Base-by-base conservation (phyloP, 2,329 filamentous ascomycete species). In the Epicoccum sorghinum region DNA sequence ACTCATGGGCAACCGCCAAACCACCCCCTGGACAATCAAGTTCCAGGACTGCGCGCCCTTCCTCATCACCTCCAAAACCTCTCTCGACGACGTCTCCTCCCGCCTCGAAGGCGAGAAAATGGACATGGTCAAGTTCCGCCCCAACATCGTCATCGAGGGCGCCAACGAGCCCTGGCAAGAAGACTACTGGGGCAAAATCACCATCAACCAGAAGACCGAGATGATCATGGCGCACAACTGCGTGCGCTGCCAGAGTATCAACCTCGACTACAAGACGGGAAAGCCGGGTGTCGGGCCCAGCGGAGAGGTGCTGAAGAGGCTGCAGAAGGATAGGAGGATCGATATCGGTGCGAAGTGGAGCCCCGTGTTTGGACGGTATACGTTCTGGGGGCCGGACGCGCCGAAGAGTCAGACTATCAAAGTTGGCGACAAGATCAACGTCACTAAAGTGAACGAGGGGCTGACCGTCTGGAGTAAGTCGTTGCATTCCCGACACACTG, bases 31-130 rank as follows among this genome's bases (percentile, higher is more conserved):
- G 47, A 51, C 67, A 22, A 80, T 93, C 38, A 85, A 83, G 2
- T 95, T 93, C 74, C 84, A 86, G 35, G 90, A 95, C 73, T 84
- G 84, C 59, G 89, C 90, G 1, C 88, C 90, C 0, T 89, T 89
- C 70, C 82, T 96, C 12, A 74, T 96, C 23, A 82, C 88, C 4
- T 90, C 87, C 0, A 81, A 86, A 56, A 82, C 85, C 2, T 95
- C 89, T 1, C 81, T 93, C n/a, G 75, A 80, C 18, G 81, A 90
- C 62, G 83, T 96, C 41, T 85, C 83, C 7, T 67, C 75, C 5
- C 65, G 80, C 0, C 62, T 71, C 0, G 66, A 69, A 0, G 72
- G 67, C 10, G 60, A 71, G 42, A 47, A 67, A 41, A 77, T 78
- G 71, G 77, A 80, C 55, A 74, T 80, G 12, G 74, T 72, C 5